Evolutionary conservation across 495 filamentous ascomycete genomes (phyloP).

Genomic region (Pyrenopolyporus hunteri): DNA sequence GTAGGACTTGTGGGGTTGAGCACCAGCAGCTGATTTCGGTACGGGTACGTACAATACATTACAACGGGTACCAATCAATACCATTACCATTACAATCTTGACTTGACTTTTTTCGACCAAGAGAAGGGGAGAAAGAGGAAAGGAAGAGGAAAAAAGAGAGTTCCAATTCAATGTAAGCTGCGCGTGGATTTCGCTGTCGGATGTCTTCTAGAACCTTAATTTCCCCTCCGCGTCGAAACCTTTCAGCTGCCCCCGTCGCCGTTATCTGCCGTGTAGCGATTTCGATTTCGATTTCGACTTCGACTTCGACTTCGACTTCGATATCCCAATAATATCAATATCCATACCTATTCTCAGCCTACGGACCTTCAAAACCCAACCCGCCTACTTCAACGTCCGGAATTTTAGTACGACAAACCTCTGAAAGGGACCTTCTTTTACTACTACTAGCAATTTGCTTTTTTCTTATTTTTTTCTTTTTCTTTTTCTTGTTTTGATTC

Average conservation of each 20-base stretch:
- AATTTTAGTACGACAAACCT: background rate
- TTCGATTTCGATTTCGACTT: background rate
- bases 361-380: slow-evolving; percentile 15
- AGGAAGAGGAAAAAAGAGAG: slow-evolving; percentile 2
- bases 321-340: too few species aligned
- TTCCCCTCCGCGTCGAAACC: slow-evolving; percentile 8
- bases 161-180: slow-evolving; percentile 14
- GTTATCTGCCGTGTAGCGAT: background rate
- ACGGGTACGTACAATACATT: background rate
- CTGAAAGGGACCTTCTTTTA: too few species aligned
- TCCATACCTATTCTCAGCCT: too few species aligned
- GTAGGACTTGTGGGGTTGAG: slow-evolving; percentile 21
- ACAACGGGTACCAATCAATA: background rate
- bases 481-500: background rate
- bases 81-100: too few species aligned
- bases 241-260: slow-evolving; percentile 4
- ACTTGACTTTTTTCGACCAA: too few species aligned
- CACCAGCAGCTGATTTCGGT: background rate
- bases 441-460: too few species aligned
- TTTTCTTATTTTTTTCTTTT: background rate
- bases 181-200: background rate
- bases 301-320: background rate
- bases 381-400: slow-evolving; percentile 19
- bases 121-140: background rate
- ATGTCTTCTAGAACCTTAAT: slow-evolving; percentile 31